Percentiles rank a stretch among this genome's conserved stretches.
Conservation (phyloP, 1,284 basidiomycete genomes). For the Polyporus tsugae region DNA sequence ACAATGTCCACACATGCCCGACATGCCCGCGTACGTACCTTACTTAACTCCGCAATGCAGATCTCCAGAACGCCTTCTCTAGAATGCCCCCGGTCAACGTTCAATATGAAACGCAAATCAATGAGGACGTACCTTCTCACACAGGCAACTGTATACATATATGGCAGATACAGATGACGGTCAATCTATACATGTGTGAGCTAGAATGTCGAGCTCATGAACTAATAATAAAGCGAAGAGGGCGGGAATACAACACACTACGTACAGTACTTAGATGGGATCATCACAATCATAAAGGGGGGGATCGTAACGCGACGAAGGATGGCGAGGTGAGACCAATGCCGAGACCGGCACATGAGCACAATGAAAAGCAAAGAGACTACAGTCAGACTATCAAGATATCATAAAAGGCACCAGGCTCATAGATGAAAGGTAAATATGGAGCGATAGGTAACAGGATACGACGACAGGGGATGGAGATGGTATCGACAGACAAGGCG, state of each 20-base stretch:
- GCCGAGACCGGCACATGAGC: neutral
- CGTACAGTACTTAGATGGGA: neutral
- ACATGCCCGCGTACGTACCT: constrained; percentile 7
- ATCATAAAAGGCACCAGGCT: neutral
- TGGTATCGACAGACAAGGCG: neutral
- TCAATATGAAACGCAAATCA: neutral
- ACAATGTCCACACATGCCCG: neutral
- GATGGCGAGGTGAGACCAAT: neutral
- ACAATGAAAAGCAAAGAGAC: neutral
- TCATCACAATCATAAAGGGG: neutral
- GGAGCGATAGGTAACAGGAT: neutral
- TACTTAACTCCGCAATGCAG: neutral
- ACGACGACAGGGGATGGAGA: neutral
- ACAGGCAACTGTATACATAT: neutral
- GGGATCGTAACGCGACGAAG: neutral
- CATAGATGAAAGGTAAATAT: constrained; percentile 6
- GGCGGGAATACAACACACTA: neutral
- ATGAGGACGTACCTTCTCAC: neutral
- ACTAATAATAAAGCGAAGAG: neutral
- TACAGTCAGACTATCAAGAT: neutral
- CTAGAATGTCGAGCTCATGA: neutral
- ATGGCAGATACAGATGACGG: neutral
- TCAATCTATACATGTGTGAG: neutral
- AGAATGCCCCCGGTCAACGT: neutral
- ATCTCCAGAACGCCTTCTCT: neutral